phyloP scores from a whole-genome alignment of 2,329 filamentous ascomycete genomes.

The Pseudogymnoascus sp. region DNA sequence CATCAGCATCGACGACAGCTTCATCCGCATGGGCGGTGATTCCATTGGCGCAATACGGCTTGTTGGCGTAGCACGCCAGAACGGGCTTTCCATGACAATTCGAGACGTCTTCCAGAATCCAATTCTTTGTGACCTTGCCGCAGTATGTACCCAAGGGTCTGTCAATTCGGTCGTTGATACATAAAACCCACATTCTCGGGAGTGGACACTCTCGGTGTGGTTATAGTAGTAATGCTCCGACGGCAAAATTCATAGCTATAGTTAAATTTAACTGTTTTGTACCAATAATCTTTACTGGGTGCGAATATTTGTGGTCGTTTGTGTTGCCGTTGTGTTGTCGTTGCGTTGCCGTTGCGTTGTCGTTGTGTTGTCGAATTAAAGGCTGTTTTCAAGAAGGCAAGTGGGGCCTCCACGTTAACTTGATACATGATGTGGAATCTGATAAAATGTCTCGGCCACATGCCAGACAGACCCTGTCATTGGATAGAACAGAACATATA shows the following conservation, averaged over 20 bases:
- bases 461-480: background rate
- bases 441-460: background rate
- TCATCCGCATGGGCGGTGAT: slow-evolving; percentile 37
- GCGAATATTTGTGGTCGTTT: background rate
- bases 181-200: background rate
- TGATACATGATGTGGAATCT: background rate
- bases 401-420: background rate
- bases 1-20: slow-evolving; percentile 28
- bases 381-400: background rate
- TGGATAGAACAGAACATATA: background rate
- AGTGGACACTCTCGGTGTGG: background rate
- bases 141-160: background rate
- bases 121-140: slow-evolving; percentile 4
- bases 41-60: slow-evolving; percentile 39
- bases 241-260: background rate
- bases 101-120: slow-evolving; percentile 15
- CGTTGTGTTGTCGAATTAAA: background rate
- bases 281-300: background rate
- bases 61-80: slow-evolving; percentile 26
- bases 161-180: background rate
- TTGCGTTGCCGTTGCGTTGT: background rate
- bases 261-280: background rate
- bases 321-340: too few species aligned
- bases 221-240: background rate
- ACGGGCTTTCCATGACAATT: slow-evolving; percentile 13